Evolutionary conservation across 257 asterid genomes (phyloP).

Genomic region (Salvia hispanica): DNA sequence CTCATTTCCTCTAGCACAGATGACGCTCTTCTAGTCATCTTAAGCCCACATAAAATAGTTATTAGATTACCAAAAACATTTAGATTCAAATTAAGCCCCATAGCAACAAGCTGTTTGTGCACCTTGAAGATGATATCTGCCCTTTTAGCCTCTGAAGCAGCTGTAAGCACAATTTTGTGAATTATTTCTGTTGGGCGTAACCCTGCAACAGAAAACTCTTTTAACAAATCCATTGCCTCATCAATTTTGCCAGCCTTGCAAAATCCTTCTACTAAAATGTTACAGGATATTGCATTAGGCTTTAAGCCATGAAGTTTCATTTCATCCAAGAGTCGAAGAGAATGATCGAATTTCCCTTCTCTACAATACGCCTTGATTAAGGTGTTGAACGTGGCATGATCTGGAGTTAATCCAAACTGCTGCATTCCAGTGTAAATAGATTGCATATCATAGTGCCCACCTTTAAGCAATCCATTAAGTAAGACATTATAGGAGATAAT

Average conservation of each 20-base stretch:
- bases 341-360: conserved; percentile 63
- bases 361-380: conserved; percentile 68
- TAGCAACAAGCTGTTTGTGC: conserved; percentile 61
- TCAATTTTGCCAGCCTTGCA: conserved; percentile 63
- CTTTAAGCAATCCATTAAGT: conserved; percentile 69
- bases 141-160: conserved; percentile 63
- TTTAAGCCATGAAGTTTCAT: conserved; percentile 60
- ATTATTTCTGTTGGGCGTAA: conserved; percentile 54
- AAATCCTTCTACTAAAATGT: conserved; percentile 69
- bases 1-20: conserved; percentile 64
- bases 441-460: conserved; percentile 63
- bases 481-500: conserved; percentile 67
- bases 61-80: conserved; percentile 59
- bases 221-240: conserved; percentile 59
- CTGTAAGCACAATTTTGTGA: conserved; percentile 59
- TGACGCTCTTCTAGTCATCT: conserved; percentile 80
- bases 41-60: conserved; percentile 62
- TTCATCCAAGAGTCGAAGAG: conserved; percentile 59
- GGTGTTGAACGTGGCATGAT: conserved; percentile 71
- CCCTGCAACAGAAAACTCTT: conserved; percentile 56
- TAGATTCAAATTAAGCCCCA: conserved; percentile 67
- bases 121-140: conserved; percentile 58
- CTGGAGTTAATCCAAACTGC: conserved; percentile 66
- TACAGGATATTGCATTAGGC: conserved; percentile 68
- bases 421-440: conserved; percentile 59